Evolutionary conservation across 805 yeast species (phyloP), one percentile per base, ranked within the genome.

Genomic region (Wickerhamomyces pijperi): DNA sequence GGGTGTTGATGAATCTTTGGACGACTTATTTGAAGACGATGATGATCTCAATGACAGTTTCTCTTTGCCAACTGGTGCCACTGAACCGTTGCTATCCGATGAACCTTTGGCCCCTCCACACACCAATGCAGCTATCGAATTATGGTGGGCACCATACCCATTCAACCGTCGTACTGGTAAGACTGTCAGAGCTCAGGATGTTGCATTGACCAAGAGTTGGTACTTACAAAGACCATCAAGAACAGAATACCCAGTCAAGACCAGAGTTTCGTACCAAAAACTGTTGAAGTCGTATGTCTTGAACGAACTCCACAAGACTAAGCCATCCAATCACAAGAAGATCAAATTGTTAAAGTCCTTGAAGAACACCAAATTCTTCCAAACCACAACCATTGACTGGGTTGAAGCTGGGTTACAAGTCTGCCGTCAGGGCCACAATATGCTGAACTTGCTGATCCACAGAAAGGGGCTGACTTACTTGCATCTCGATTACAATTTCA

Each of bases 391-490:
- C 0, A 78, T 92, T 37, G 98, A 92, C 59, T 92, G 99, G 99
- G 92, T 90, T 3, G 99, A 92, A 58, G 98, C 97, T 1, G 98
- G 97, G 21, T 64, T 92, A 41, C 97, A 92, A 60, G 76, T 92
- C 3, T 83, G 95, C 53, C 73, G 76, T 31, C 99, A 92, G 59
- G 98, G 98, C 3, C 84, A 80, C 59, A 90, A 86, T 50, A 88
- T 90, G 94, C 68, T 92, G 36, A 88, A 87, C 57, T 62, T 92
- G 28, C 65, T 92, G 46, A 86, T 92, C 37, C 97, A 92, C 57
- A 74, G 87, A 51, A 80, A 83, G 48, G 97, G 97, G 0, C 63
- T 92, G 29, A 87, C 96, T 0, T 92, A 87, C 55, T 64, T 92
- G 43, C 99, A 92, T 64, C 65, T 92, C 46, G 99, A 92, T 59